Percentiles rank a stretch among this genome's conserved stretches.
Evolutionary conservation across 2,329 filamentous ascomycete genomes (phyloP).

Genomic region (Coniochaeta sp.): DNA sequence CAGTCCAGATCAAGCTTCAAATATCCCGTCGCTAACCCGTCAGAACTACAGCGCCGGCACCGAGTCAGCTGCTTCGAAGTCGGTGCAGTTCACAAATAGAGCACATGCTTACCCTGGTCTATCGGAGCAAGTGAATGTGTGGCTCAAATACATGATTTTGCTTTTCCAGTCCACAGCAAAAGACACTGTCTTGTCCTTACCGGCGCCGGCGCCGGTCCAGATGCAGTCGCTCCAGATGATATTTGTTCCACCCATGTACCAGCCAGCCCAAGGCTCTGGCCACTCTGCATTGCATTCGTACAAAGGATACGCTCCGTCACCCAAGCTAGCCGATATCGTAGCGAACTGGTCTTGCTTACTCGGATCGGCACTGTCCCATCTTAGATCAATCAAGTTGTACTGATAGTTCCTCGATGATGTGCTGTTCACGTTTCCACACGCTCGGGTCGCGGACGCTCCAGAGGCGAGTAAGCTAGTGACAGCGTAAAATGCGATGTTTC

Average conservation of each 20-base stretch:
- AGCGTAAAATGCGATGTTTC: neutral
- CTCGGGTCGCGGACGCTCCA: slow-evolving; percentile 14
- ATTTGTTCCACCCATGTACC: slow-evolving; percentile 17
- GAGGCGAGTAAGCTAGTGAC: slow-evolving; percentile 7
- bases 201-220: slow-evolving; percentile 23
- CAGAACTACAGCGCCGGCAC: slow-evolving; percentile 10
- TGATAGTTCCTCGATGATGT: slow-evolving; percentile 12
- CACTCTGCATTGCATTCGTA: slow-evolving; percentile 28
- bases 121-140: slow-evolving; percentile 25
- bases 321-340: slow-evolving; percentile 20
- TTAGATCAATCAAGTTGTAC: slow-evolving; percentile 19
- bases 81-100: neutral
- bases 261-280: slow-evolving; percentile 24
- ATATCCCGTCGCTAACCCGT: slow-evolving; percentile 21
- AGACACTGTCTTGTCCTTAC: slow-evolving; percentile 21
- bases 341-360: slow-evolving; percentile 11
- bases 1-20: slow-evolving; percentile 21
- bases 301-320: slow-evolving; percentile 16
- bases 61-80: neutral
- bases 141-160: slow-evolving; percentile 22
- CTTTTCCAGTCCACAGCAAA: slow-evolving; percentile 26
- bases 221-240: slow-evolving; percentile 29
- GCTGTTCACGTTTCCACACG: slow-evolving; percentile 12
- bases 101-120: slow-evolving; percentile 8
- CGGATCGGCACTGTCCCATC: slow-evolving; percentile 21